phyloP scores from a whole-genome alignment of 306 rosid species.

The Trichosanthes truncata region DNA sequence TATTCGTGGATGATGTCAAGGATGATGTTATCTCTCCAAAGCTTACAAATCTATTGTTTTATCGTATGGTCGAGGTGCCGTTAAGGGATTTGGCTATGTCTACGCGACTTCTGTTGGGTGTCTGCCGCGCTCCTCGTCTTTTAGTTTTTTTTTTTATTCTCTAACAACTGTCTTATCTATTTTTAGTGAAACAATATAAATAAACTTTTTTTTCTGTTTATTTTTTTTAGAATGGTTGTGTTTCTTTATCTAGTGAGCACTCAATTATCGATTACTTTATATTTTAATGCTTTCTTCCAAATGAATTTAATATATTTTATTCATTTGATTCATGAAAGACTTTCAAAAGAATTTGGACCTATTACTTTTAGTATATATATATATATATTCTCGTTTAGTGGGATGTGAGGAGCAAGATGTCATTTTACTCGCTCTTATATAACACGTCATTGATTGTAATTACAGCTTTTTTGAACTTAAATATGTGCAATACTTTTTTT shows the following conservation, averaged over 20 bases:
- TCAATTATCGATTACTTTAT: background rate
- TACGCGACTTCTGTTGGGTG: slow-evolving; percentile 13
- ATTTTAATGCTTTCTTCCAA: background rate
- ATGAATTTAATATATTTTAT: background rate
- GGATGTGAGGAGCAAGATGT: no score
- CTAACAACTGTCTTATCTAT: background rate
- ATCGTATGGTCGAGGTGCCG: slow-evolving; percentile 27
- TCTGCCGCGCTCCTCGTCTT: slow-evolving; percentile 9
- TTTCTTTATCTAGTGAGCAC: background rate
- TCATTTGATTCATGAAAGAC: background rate
- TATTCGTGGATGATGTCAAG: slow-evolving; percentile 29
- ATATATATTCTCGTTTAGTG: no score
- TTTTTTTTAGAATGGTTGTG: background rate
- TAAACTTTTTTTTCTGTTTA: background rate
- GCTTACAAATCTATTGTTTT: slow-evolving; percentile 35
- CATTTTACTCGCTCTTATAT: no score
- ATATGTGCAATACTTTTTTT: no score
- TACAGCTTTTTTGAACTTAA: no score
- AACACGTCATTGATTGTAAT: no score
- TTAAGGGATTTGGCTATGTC: slow-evolving; percentile 14
- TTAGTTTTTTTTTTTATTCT: background rate
- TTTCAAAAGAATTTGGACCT: background rate
- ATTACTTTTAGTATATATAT: background rate
- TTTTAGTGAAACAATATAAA: background rate
- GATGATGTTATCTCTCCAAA: slow-evolving; percentile 25